Base-by-base conservation (phyloP, 2,329 filamentous ascomycete species). In the Metarhizium robertsii region DNA sequence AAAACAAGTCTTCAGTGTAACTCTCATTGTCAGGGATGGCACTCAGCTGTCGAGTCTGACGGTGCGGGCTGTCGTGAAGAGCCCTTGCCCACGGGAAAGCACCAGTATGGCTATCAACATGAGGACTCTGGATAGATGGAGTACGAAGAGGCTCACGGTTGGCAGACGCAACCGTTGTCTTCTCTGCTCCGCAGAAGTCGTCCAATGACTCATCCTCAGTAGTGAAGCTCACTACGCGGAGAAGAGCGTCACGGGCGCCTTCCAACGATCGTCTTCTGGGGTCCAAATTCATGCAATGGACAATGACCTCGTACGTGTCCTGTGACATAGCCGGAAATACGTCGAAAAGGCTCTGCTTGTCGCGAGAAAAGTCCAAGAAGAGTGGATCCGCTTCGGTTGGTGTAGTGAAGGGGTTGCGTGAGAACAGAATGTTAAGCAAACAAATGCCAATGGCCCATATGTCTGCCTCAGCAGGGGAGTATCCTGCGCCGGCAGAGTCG, bases 321-420 rank as follows among this genome's bases (percentile, higher is more conserved):
- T 96, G 90, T 52, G 92, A 97, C 92, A 99, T 96, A 71, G 89
- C 92, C 43, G 94, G 92, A 72, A 99, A 99, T 65, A 97, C 90
- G 70, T 99, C 94, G 69, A 99, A 99, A 56, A 99, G 83, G 45
- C 89, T 95, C 72, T 97, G 92, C 71, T 91, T 91, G 74, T 99
- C 92, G 57, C 88, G 85, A 52, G 87, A 88, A 69, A 95, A 99
- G 72, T 99, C 94, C 59, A 91, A 79, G 73, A 96, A 99, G 52
- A 99, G 77, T 13, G 91, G 87, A 66, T 99, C 94, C n/a, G 87
- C 85, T 71, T 91, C 85, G 2, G 90, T 91, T 1, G 94, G 94
- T 2, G 86, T 89, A 53, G 89, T 91, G 70, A 99, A 99, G 0
- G 94, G 94, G 69, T 99, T 99, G 69, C 92, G 87, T 55, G 92